Percentiles rank a stretch among this genome's conserved stretches.
These are phyloP conservation scores for Penicillium janthinellum DNA, from an alignment of 2,329 filamentous ascomycete species.

Conservation along the genomic window DNA sequence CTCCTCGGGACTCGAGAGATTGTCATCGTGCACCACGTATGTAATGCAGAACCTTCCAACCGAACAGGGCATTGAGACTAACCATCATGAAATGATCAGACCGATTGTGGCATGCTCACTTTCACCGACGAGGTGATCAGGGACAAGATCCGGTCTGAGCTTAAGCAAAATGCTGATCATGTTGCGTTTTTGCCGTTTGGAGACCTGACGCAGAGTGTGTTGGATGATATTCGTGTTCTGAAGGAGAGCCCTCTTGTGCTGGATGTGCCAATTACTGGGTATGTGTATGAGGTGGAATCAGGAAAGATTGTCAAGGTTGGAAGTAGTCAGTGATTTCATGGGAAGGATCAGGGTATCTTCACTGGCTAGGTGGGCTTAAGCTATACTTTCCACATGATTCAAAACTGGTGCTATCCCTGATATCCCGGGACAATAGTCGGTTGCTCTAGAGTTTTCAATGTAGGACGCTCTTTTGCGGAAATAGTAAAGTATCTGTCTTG, in stretches of 20 bases:
- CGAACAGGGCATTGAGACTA: neutral
- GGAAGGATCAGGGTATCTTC: neutral
- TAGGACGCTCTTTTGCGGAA: too few species aligned
- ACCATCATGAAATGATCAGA: conserved; percentile 34
- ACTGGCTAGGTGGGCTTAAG: neutral
- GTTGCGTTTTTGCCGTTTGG: conserved; percentile 67
- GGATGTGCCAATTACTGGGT: conserved; percentile 67
- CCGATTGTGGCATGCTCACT: conserved; percentile 71
- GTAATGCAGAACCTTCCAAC: neutral
- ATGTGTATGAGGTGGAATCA: conserved; percentile 77
- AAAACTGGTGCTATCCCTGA: neutral
- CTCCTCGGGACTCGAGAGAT: conserved; percentile 76
- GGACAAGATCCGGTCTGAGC: conserved; percentile 59
- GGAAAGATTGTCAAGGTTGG: conserved; percentile 60
- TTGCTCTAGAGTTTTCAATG: too few species aligned
- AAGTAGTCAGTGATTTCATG: neutral
- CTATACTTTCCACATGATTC: neutral
- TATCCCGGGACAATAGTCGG: neutral
- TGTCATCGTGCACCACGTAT: conserved; percentile 57
- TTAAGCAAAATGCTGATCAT: conserved; percentile 50
- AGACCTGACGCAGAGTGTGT: conserved; percentile 61
- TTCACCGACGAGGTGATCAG: conserved; percentile 64
- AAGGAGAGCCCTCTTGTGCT: conserved; percentile 61
- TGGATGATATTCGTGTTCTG: conserved; percentile 66
- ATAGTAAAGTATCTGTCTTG: too few species aligned